Evolutionary conservation across 108 stramenopile species (phyloP).

Genomic region (Stephanodiscus triporus): DNA sequence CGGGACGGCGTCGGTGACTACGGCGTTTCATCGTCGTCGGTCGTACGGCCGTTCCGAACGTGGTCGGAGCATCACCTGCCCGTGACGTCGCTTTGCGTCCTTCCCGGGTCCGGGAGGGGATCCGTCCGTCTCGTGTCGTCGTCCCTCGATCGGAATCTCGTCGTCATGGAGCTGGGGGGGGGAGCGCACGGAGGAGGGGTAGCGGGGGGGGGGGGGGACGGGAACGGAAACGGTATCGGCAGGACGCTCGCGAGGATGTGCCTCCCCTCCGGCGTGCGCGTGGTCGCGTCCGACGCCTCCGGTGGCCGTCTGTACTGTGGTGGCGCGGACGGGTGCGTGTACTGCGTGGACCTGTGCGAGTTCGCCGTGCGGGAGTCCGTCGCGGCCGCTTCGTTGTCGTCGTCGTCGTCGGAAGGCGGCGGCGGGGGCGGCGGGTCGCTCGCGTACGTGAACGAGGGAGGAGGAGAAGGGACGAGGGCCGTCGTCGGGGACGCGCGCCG

Average conservation of each 20-base stretch:
- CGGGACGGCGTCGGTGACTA: not conserved
- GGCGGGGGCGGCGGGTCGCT: constrained; percentile 36
- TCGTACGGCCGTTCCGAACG: constrained; percentile 62
- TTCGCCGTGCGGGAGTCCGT: constrained; percentile 62
- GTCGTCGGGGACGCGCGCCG: not conserved
- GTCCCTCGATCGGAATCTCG: constrained; percentile 58
- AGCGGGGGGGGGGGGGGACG: not conserved
- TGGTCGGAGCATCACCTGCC: constrained; percentile 64
- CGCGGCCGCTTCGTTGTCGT: not conserved
- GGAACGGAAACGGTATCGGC: constrained; percentile 17
- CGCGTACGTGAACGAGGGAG: constrained; percentile 19
- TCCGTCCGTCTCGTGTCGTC: constrained; percentile 51
- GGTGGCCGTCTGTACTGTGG: constrained; percentile 68
- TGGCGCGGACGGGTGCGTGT: constrained; percentile 69
- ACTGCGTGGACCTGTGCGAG: constrained; percentile 67
- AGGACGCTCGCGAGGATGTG: constrained; percentile 65
- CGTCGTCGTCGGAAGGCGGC: not conserved
- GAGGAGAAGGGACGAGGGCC: not conserved
- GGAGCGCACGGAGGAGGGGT: not conserved
- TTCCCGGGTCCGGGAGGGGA: constrained; percentile 29
- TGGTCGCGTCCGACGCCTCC: constrained; percentile 41
- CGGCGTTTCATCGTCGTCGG: constrained; percentile 7
- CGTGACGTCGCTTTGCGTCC: constrained; percentile 28
- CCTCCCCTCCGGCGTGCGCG: constrained; percentile 57
- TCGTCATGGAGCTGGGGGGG: constrained; percentile 57